phyloP scores from a whole-genome alignment of 768 basidiomycete species.

The Xerocomus potaroensis region DNA sequence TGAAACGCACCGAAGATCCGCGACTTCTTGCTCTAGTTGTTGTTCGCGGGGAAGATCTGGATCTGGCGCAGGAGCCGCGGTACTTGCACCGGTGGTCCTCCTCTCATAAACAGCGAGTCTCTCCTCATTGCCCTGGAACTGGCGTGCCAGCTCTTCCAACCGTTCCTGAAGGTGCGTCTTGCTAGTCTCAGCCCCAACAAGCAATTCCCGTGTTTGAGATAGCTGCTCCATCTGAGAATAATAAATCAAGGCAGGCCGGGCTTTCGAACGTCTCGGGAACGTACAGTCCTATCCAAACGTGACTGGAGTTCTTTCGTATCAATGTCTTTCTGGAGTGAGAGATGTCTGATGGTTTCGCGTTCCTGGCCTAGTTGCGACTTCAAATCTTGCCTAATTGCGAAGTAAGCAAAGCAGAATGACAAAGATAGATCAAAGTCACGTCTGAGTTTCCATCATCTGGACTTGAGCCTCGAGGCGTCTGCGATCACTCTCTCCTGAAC shows the following conservation, averaged over 20 bases:
- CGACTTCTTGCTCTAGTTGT: slow-evolving; percentile 79
- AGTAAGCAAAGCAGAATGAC: neutral
- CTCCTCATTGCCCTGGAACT: slow-evolving; percentile 74
- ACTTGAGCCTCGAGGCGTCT: slow-evolving; percentile 76
- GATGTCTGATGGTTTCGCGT: slow-evolving; percentile 66
- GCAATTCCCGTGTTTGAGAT: slow-evolving; percentile 62
- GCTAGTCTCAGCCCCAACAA: slow-evolving; percentile 72
- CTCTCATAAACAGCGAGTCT: slow-evolving; percentile 87
- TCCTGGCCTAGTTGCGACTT: slow-evolving; percentile 67
- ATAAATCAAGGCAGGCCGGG: slow-evolving; percentile 8
- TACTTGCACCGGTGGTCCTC: slow-evolving; percentile 36
- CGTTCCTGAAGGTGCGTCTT: slow-evolving; percentile 76
- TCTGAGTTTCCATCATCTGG: slow-evolving; percentile 73
- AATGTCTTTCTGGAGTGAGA: slow-evolving; percentile 76
- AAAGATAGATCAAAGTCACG: slow-evolving; percentile 40
- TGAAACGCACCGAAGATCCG: slow-evolving; percentile 65
- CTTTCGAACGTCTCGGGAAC: slow-evolving; percentile 19
- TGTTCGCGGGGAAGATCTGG: slow-evolving; percentile 62
- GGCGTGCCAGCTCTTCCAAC: slow-evolving; percentile 39
- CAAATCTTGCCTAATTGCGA: slow-evolving; percentile 60
- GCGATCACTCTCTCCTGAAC: slow-evolving; percentile 78
- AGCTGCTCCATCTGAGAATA: slow-evolving; percentile 53
- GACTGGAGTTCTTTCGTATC: slow-evolving; percentile 72
- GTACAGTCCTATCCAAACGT: slow-evolving; percentile 66
- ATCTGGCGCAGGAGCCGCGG: slow-evolving; percentile 34